Evolutionary conservation across 495 filamentous ascomycete species (phyloP).

Genomic region (Penicillium odoratum): DNA sequence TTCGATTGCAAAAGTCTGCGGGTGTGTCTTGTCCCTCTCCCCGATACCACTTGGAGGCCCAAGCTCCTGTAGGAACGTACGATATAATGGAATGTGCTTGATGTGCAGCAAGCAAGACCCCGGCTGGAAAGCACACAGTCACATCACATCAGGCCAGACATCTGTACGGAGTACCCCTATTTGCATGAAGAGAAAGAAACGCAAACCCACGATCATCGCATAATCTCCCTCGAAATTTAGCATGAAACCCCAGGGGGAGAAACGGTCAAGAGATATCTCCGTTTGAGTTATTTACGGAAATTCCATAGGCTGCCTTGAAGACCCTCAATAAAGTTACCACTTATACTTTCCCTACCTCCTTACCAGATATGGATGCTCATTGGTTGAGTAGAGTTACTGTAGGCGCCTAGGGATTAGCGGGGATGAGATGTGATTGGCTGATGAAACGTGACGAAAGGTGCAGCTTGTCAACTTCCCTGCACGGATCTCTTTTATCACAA

Average conservation of each 20-base stretch:
- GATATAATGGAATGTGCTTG: slow-evolving; percentile 18
- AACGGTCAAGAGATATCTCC: neutral
- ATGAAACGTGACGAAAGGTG: slow-evolving; percentile 29
- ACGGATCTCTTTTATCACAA: slow-evolving; percentile 31
- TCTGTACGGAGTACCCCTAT: neutral
- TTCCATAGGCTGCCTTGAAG: slow-evolving; percentile 1
- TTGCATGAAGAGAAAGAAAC: neutral
- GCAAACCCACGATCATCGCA: neutral
- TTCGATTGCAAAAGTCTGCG: slow-evolving; percentile 23
- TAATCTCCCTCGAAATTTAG: neutral
- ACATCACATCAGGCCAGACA: slow-evolving; percentile 23
- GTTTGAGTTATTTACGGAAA: neutral
- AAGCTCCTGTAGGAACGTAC: slow-evolving; percentile 26
- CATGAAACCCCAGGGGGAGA: neutral
- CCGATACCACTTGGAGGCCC: slow-evolving; percentile 25
- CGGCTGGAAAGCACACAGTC: slow-evolving; percentile 15
- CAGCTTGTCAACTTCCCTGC: slow-evolving; percentile 27
- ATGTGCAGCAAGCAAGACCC: slow-evolving; percentile 22
- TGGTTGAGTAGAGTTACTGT: slow-evolving; percentile 21
- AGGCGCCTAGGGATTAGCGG: slow-evolving; percentile 29
- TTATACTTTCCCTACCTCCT: neutral
- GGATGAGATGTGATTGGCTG: slow-evolving; percentile 27
- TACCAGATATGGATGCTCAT: slow-evolving; percentile 7
- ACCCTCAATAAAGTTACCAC: neutral
- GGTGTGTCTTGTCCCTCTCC: slow-evolving; percentile 7